These are phyloP conservation scores for Amphichorda felina DNA, from an alignment of 2,329 filamentous ascomycete species.

Conservation along the genomic window DNA sequence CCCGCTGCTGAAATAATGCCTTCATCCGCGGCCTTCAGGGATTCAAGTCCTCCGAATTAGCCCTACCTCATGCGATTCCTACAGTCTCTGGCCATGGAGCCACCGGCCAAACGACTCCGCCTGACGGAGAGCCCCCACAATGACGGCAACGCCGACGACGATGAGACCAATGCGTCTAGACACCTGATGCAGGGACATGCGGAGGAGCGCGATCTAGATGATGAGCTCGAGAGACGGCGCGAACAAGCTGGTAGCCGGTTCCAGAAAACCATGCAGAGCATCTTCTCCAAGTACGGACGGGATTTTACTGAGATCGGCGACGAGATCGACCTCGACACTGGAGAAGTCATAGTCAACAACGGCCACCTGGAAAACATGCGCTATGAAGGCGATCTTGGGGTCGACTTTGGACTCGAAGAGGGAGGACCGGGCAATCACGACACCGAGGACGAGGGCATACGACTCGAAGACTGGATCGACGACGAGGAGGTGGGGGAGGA, in stretches of 20 bases:
- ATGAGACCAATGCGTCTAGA: neutral
- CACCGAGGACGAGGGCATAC: slow-evolving; percentile 21
- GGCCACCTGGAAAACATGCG: slow-evolving; percentile 63
- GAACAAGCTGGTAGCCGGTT: slow-evolving; percentile 56
- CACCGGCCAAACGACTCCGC: slow-evolving; percentile 4
- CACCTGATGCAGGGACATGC: slow-evolving; percentile 22
- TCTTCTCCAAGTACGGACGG: slow-evolving; percentile 78
- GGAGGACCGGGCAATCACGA: slow-evolving; percentile 18
- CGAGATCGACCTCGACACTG: slow-evolving; percentile 76
- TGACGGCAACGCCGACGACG: slow-evolving; percentile 3
- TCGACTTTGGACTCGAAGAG: slow-evolving; percentile 7
- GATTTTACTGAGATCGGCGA: slow-evolving; percentile 79
- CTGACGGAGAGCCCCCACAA: neutral
- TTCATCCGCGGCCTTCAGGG: no score
- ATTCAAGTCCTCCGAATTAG: no score
- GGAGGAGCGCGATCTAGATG: slow-evolving; percentile 17
- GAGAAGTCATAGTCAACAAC: slow-evolving; percentile 78
- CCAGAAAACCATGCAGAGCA: slow-evolving; percentile 75
- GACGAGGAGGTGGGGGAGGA: slow-evolving; percentile 9
- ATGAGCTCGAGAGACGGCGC: slow-evolving; percentile 45
- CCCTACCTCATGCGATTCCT: no score
- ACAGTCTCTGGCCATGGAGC: slow-evolving; percentile 3
- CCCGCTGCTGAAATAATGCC: no score
- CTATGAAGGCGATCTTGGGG: slow-evolving; percentile 36
- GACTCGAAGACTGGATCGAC: slow-evolving; percentile 15